A percentile compares a stretch with the other conserved stretches of the same genome.
These are phyloP conservation scores for Populus euphratica DNA, from an alignment of 345 rosid species.

Conservation along the genomic window DNA sequence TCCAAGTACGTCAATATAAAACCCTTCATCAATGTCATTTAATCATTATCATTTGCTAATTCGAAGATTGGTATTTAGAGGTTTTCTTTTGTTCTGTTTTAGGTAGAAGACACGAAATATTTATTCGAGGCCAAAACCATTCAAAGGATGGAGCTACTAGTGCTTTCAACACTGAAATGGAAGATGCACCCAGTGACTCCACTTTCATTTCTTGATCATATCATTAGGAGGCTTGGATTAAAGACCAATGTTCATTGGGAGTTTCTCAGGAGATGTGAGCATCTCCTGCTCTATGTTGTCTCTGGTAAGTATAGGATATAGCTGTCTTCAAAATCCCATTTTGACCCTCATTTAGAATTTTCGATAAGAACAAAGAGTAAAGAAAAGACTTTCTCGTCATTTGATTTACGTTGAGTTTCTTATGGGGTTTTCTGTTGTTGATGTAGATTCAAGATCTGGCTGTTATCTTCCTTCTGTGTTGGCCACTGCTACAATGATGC, in stretches of 20 bases:
- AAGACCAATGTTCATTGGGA: constrained; percentile 21
- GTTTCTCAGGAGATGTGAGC: constrained; percentile 26
- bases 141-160: constrained; percentile 37
- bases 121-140: constrained; percentile 30
- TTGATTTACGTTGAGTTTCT: background rate
- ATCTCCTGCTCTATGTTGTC: constrained; percentile 19
- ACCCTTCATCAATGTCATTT: background rate
- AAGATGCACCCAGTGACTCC: constrained; percentile 39
- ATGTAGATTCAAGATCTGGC: constrained; percentile 27
- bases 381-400: background rate
- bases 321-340: background rate
- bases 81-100: background rate
- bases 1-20: constrained; percentile 20
- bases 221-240: constrained; percentile 27
- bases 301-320: constrained; percentile 15
- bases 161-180: constrained; percentile 32
- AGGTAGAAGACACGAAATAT: constrained; percentile 27
- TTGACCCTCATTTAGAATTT: constrained; percentile 7
- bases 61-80: background rate
- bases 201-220: constrained; percentile 30
- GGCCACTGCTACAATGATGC: constrained; percentile 36
- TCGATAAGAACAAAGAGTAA: constrained; percentile 20
- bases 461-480: constrained; percentile 19
- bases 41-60: background rate
- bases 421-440: background rate